Evolutionary conservation across 2,329 filamentous ascomycete genomes (phyloP).

Genomic region (Biscogniauxia sp.): DNA sequence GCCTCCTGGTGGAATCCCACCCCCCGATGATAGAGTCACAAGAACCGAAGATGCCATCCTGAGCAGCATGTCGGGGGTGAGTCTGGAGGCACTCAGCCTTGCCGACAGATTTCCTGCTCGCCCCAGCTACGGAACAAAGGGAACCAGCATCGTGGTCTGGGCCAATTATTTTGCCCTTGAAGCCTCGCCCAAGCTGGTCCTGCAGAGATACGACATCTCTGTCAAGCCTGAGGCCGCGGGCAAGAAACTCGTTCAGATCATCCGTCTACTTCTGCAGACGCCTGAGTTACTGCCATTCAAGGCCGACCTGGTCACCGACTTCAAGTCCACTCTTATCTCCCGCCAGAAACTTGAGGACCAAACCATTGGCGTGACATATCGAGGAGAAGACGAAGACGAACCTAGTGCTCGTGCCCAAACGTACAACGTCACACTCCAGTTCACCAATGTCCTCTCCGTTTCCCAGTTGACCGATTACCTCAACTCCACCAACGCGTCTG

Average conservation of each 20-base stretch:
- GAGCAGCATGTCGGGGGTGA: neutral
- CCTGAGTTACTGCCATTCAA: neutral
- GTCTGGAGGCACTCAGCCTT: neutral
- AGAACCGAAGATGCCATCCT: neutral
- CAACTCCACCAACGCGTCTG: slow-evolving; percentile 22
- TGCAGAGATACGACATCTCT: slow-evolving; percentile 15
- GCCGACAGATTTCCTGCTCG: slow-evolving; percentile 1
- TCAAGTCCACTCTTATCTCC: slow-evolving; percentile 33
- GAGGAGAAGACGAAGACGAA: neutral
- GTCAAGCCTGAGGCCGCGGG: slow-evolving; percentile 3
- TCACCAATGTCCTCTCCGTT: slow-evolving; percentile 25
- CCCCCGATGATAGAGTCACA: neutral
- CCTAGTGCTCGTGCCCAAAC: slow-evolving; percentile 1
- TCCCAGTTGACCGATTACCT: slow-evolving; percentile 27
- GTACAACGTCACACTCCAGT: slow-evolving; percentile 24
- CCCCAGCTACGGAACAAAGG: slow-evolving; percentile 9
- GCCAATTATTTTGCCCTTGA: slow-evolving; percentile 11
- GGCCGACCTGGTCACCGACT: slow-evolving; percentile 33
- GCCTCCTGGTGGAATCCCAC: no score
- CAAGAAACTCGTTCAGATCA: slow-evolving; percentile 9
- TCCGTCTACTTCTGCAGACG: slow-evolving; percentile 7
- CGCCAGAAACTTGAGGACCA: slow-evolving; percentile 19
- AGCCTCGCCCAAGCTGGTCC: neutral
- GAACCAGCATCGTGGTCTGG: slow-evolving; percentile 1
- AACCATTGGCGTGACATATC: slow-evolving; percentile 21